A percentile compares a stretch with the other conserved stretches of the same genome.
Evolutionary conservation across 495 filamentous ascomycete genomes (phyloP).

Genomic region (Penicillium samsonianum): DNA sequence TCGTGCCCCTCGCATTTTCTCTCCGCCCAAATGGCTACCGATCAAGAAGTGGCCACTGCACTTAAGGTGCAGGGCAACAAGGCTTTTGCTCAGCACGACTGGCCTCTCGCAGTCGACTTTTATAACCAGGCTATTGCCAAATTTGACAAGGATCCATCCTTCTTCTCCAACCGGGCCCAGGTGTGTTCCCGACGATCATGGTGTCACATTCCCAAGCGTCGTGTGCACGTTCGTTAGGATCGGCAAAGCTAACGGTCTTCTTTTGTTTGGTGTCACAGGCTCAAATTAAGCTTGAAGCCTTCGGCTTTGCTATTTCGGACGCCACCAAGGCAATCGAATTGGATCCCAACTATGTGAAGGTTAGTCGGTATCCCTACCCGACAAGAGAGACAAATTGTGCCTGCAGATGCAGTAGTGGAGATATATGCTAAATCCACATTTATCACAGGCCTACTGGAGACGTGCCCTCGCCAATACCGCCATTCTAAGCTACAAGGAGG

Average conservation of each 20-base stretch:
- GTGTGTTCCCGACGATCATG: conserved; percentile 49
- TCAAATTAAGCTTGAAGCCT: conserved; percentile 92
- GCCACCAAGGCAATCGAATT: conserved; percentile 93
- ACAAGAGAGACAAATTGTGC: not conserved
- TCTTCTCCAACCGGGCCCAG: conserved; percentile 93
- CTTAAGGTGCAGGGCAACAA: conserved; percentile 94
- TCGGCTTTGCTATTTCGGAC: conserved; percentile 88
- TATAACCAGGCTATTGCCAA: conserved; percentile 90
- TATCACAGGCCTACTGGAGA: conserved; percentile 84
- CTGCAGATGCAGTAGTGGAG: not conserved
- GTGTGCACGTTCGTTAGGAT: conserved; percentile 2
- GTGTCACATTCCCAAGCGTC: conserved; percentile 4
- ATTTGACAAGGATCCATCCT: conserved; percentile 81
- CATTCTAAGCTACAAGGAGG: conserved; percentile 82
- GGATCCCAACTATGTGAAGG: conserved; percentile 85
- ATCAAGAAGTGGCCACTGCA: conserved; percentile 68
- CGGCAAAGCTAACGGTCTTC: not conserved
- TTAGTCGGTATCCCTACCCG: conserved; percentile 33
- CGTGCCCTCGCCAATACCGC: conserved; percentile 88
- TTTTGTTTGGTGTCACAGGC: conserved; percentile 52
- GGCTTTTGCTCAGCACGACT: conserved; percentile 85
- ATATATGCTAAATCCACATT: conserved; percentile 5
- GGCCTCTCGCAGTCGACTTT: conserved; percentile 77
- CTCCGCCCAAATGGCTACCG: conserved; percentile 48
- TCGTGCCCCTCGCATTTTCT: conserved; percentile 37